Conservation (phyloP, 176 grass and related monocot genomes). For the Carex parvula region DNA sequence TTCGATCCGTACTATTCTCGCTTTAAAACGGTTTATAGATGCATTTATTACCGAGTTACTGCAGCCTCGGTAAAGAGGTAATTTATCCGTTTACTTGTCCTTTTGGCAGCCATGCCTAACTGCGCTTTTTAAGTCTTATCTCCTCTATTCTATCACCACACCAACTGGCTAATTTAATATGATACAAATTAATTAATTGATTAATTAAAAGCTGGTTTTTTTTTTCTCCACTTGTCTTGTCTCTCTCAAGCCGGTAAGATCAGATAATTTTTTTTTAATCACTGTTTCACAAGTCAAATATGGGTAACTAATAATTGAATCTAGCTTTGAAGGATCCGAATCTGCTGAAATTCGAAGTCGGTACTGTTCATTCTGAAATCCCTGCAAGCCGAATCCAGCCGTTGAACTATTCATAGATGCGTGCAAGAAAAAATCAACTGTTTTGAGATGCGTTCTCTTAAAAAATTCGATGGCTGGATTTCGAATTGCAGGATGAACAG, state of each 20-base stretch:
- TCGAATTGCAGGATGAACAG: no score
- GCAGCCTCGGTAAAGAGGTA: constrained; percentile 14
- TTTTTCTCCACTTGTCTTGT: constrained; percentile 19
- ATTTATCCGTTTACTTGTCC: background rate
- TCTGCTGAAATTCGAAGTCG: no score
- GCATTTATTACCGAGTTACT: constrained; percentile 24
- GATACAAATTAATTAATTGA: background rate
- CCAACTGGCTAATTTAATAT: background rate
- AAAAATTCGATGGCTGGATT: no score
- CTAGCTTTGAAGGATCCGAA: no score
- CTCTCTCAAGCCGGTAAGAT: constrained; percentile 18
- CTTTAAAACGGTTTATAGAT: constrained; percentile 9
- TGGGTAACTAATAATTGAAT: background rate
- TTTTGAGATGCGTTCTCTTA: no score
- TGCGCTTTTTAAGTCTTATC: constrained; percentile 1
- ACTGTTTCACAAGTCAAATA: background rate
- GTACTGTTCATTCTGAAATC: no score
- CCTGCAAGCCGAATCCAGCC: no score
- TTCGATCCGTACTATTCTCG: constrained; percentile 21
- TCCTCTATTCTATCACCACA: constrained; percentile 5
- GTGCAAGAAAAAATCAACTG: no score
- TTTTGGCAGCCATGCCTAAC: background rate
- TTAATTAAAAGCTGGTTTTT: background rate
- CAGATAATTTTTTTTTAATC: background rate
- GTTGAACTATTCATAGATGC: no score